Conservation (phyloP, 2,329 filamentous ascomycete species). For the Fusarium sp. region DNA sequence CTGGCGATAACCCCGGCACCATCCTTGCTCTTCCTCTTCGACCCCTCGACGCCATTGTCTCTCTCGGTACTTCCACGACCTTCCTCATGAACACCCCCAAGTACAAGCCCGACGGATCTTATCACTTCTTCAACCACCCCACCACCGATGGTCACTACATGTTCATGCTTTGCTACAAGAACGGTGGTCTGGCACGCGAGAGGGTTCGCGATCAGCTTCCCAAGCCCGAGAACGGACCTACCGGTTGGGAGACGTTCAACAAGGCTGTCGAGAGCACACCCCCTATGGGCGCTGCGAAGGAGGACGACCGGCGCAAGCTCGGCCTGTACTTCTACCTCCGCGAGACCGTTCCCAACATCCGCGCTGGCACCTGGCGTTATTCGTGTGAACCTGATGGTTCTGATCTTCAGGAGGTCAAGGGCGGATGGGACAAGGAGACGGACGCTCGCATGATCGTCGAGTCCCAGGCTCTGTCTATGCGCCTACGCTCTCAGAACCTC, state of each 20-base stretch:
- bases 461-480: constrained; percentile 91
- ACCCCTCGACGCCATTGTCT: constrained; percentile 91
- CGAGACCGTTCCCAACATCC: constrained; percentile 93
- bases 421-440: constrained; percentile 60
- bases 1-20: constrained; percentile 94
- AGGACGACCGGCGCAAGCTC: constrained; percentile 71
- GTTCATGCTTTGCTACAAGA: constrained; percentile 99
- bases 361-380: constrained; percentile 86
- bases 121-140: constrained; percentile 98
- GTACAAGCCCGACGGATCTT: constrained; percentile 87
- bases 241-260: constrained; percentile 85
- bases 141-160: constrained; percentile 91
- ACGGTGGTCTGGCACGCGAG: constrained; percentile 91
- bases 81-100: constrained; percentile 96
- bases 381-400: constrained; percentile 64
- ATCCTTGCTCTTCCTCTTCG: constrained; percentile 89
- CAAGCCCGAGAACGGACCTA: constrained; percentile 51
- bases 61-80: constrained; percentile 91
- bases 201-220: constrained; percentile 84
- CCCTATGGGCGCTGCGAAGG: constrained; percentile 67
- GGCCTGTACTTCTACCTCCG: constrained; percentile 95
- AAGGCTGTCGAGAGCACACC: constrained; percentile 70
- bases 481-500: constrained; percentile 80
- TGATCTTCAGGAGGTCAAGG: constrained; percentile 51
- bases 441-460: constrained; percentile 90